Evolutionary conservation across 306 rosid genomes (phyloP), one percentile per base, ranked within the genome.

Genomic region (Fragaria iinumae): DNA sequence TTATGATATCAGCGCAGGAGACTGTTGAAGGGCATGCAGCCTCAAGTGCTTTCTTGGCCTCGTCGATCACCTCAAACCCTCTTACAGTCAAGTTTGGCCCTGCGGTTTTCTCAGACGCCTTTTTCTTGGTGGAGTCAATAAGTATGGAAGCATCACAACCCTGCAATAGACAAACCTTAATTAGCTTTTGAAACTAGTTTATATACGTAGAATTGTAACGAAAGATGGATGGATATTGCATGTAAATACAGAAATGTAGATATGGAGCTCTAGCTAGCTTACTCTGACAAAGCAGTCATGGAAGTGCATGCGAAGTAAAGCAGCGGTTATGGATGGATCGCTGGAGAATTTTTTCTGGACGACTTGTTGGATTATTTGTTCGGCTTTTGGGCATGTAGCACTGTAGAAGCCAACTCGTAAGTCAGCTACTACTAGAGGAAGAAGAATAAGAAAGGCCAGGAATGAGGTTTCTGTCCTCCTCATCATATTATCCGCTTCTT

Each of bases 71-170:
- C 47, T 91, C 88, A 1, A 0, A 85, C 8, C 91, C 91, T 47
- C 90, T 34, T 0, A 91, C 81, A 3, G 75, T 60, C 0, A 0
- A 0, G 71, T 89, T 88, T 52, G 87, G 52, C 0, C 77, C 80
- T 2, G 86, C 41, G 0, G 68, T 9, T 71, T 85, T 91, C 79
- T 84, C 89, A 0, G 89, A 71, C 0, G 56, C 12, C 29, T 63
- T 81, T 2, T n/a, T 36, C 11, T 7, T 39, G 3, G 84, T 83
- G 1, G 90, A 77, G 43, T 85, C 83, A 48, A 89, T 84, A 0
- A 91, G 87, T 43, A 89, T 80, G 17, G 90, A 91, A 32, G 91
- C 91, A 77, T 88, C 93, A 69, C 89, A 88, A 6, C 88, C 93
- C 90, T 89, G 47, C 11, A 67, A 55, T 3, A 55, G 20, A 8